Evolutionary conservation across 2,329 filamentous ascomycete species (phyloP), one percentile per base, ranked within the genome.

Genomic region (Scorias spongiosa): DNA sequence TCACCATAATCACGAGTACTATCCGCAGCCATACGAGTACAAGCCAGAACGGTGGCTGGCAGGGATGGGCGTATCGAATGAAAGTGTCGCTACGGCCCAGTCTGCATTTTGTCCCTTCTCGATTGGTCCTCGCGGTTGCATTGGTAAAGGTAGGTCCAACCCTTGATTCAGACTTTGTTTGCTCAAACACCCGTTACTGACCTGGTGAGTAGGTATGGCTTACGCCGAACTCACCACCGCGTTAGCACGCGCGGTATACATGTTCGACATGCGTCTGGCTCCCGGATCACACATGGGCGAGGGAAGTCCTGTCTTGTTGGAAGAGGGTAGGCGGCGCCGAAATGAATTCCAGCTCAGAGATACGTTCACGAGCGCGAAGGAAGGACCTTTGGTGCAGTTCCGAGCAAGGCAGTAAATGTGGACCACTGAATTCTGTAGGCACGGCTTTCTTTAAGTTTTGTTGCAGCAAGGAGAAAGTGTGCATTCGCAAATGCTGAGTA

Each of bases 51-150:
- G 58, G 14, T 60, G 55, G 55, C 42, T 59, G 1, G 34, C 26
- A 42, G 36, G 43, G 17, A 15, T 17, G n/a, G 38, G 17, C 20
- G n/a, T 20, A 9, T 36, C 15, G 17, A 37, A 44, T 11, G 41
- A 51, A 20, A 20, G 48, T 29, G 42, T 53, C n/a, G 48, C 48
- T 6, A 8, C 47, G 9, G 80, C 81, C 2, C 72, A 79, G 43
- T 71, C 69, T 39, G 83, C 82, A 1, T 88, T 84, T 63, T 84
- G 80, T 49, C 80, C 84, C 1, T 85, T 84, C 54, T 79, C 74
- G 42, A 65, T 83, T 49, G 81, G 81, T 0, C 76, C 78, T 0
- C 65, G 80, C 12, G 78, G 79, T 1, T 85, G 81, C 53, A 82
- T 84, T 44, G 81, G 81, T 1, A 84, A 84, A 41, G 42, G 38